Evolutionary conservation across 768 basidiomycete species (phyloP).

Genomic region (Rhodotorula taiwanensis): DNA sequence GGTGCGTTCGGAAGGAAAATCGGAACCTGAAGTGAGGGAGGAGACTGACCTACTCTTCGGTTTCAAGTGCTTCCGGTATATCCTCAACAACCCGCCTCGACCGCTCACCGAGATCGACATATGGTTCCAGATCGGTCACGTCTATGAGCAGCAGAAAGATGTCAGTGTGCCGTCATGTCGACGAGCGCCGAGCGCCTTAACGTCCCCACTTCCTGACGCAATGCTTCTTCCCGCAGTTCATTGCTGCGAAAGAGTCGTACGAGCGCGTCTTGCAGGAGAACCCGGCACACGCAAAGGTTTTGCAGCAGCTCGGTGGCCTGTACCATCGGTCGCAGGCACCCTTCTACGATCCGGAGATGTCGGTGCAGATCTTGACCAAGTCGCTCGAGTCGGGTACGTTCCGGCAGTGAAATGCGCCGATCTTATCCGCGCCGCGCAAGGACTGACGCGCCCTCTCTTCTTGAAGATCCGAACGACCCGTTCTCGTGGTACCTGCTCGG

Average conservation of each 20-base stretch:
- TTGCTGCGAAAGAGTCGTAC: constrained; percentile 86
- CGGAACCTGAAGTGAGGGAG: no score
- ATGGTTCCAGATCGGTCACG: constrained; percentile 99
- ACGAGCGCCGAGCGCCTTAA: not conserved
- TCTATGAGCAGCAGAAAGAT: constrained; percentile 94
- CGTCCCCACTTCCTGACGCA: not conserved
- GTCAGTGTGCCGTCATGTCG: constrained; percentile 50
- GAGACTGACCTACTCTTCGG: not conserved
- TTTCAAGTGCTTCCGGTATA: constrained; percentile 78
- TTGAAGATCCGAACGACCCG: constrained; percentile 81
- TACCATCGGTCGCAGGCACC: constrained; percentile 91
- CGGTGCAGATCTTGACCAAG: constrained; percentile 88
- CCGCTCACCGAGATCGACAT: constrained; percentile 96
- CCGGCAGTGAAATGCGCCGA: no score
- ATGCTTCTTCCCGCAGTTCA: constrained; percentile 56
- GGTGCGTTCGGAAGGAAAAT: no score
- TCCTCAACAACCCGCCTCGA: constrained; percentile 87
- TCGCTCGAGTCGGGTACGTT: constrained; percentile 83
- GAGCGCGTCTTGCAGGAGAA: constrained; percentile 90
- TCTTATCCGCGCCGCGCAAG: no score
- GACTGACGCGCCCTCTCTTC: not conserved
- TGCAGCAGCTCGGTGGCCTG: constrained; percentile 96
- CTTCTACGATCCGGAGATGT: constrained; percentile 92
- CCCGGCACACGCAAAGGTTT: constrained; percentile 88
- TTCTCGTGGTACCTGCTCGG: constrained; percentile 99